Evolutionary conservation across 2,329 filamentous ascomycete species (phyloP).

Genomic region (Rachicladosporium sp.): DNA sequence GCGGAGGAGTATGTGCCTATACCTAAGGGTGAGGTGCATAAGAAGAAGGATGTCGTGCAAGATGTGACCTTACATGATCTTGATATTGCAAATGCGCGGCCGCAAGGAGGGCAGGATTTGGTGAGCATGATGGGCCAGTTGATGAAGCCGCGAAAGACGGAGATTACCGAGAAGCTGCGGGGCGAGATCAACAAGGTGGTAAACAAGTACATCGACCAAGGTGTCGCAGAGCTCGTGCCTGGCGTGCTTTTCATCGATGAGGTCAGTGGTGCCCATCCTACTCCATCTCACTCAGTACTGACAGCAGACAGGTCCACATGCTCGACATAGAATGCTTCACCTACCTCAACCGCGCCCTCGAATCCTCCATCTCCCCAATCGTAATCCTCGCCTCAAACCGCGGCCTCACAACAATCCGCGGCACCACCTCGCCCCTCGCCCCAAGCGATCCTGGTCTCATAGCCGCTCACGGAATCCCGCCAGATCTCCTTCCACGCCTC

Average conservation of each 20-base stretch:
- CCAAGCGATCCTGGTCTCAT: conserved; percentile 53
- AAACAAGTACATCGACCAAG: conserved; percentile 97
- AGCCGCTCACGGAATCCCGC: conserved; percentile 84
- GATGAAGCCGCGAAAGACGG: conserved; percentile 99
- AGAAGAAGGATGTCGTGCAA: conserved; percentile 99
- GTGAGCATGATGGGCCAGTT: conserved; percentile 99
- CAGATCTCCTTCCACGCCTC: conserved; percentile 83
- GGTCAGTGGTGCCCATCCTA: conserved; percentile 38
- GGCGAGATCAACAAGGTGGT: conserved; percentile 98
- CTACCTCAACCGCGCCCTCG: conserved; percentile 94
- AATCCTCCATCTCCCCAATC: conserved; percentile 88
- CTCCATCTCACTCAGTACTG: conserved; percentile 10
- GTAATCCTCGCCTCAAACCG: conserved; percentile 96
- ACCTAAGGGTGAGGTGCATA: conserved; percentile 97
- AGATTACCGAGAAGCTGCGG: conserved; percentile 95
- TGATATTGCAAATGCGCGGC: conserved; percentile 87
- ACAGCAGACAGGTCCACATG: conserved; percentile 73
- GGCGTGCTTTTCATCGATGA: conserved; percentile 98
- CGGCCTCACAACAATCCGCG: conserved; percentile 83
- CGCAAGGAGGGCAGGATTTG: conserved; percentile 94
- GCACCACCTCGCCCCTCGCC: conserved; percentile 35
- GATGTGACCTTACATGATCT: conserved; percentile 95
- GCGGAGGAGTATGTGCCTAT: conserved; percentile 98
- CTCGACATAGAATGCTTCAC: conserved; percentile 99
- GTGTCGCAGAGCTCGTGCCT: conserved; percentile 92